Percentiles rank a stretch among this genome's conserved stretches.
phyloP scores from a whole-genome alignment of 1,139 yeast species.

The Candida smagusa region DNA sequence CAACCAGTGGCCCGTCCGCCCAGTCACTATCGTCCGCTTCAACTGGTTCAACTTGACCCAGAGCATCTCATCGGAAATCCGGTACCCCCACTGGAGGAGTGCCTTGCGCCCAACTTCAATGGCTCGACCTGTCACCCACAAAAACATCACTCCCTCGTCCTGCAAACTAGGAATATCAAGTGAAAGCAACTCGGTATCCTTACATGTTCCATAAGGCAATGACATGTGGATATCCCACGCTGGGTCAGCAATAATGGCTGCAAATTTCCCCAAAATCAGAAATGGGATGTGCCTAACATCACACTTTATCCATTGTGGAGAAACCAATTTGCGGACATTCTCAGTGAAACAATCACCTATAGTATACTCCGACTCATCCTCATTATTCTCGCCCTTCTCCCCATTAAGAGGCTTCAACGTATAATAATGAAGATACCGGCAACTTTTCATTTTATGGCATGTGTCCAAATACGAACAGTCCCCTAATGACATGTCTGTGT shows the following conservation, averaged over 20 bases:
- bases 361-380: slow-evolving; percentile 37
- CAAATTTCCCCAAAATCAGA: slow-evolving; percentile 70
- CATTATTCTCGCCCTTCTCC: neutral
- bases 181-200: slow-evolving; percentile 65
- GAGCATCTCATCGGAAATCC: slow-evolving; percentile 70
- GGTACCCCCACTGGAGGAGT: slow-evolving; percentile 77
- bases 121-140: slow-evolving; percentile 96
- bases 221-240: slow-evolving; percentile 89
- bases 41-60: slow-evolving; percentile 92
- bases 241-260: slow-evolving; percentile 87
- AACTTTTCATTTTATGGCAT: slow-evolving; percentile 78
- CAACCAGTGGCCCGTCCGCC: slow-evolving; percentile 95
- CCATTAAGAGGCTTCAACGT: slow-evolving; percentile 47
- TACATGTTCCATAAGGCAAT: slow-evolving; percentile 72
- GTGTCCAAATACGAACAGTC: slow-evolving; percentile 94
- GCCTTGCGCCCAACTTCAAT: slow-evolving; percentile 83
- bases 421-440: slow-evolving; percentile 79
- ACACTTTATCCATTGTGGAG: slow-evolving; percentile 85
- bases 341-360: slow-evolving; percentile 54
- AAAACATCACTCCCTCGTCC: slow-evolving; percentile 74
- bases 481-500: slow-evolving; percentile 69
- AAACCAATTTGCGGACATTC: slow-evolving; percentile 27
- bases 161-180: slow-evolving; percentile 69
- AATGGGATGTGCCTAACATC: slow-evolving; percentile 76
- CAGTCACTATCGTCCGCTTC: slow-evolving; percentile 86